Conservation (phyloP, 139 green algal genomes). For the Trebouxia sp. region DNA sequence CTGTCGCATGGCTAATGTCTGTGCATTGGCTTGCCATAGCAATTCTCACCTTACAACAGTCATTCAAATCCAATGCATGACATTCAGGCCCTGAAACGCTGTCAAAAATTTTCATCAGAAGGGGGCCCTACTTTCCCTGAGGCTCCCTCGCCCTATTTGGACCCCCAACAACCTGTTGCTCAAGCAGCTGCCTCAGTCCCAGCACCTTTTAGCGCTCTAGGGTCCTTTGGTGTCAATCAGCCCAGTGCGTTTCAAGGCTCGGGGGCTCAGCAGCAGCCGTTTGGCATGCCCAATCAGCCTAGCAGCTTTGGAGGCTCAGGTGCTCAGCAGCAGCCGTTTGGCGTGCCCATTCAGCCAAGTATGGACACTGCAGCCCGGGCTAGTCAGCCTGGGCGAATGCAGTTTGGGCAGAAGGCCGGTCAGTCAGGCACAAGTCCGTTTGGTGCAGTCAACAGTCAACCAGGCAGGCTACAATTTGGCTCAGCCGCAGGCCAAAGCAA, state of each 20-base stretch:
- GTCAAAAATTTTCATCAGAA: background rate
- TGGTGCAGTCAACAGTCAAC: background rate
- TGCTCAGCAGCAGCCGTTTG: background rate
- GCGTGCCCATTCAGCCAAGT: background rate
- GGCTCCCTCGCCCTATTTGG: background rate
- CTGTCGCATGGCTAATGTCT: too few relatives aligned
- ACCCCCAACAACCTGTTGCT: background rate
- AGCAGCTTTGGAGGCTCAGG: background rate
- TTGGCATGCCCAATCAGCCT: background rate
- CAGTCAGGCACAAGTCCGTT: background rate
- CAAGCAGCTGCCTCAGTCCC: background rate
- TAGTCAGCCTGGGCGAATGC: background rate
- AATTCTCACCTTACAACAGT: too few relatives aligned
- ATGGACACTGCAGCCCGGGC: background rate
- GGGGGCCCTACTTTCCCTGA: background rate
- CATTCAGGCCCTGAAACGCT: background rate
- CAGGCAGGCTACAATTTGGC: too few relatives aligned
- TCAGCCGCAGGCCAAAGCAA: too few relatives aligned
- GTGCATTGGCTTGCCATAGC: too few relatives aligned
- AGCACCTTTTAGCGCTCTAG: too few relatives aligned
- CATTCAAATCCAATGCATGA: too few relatives aligned
- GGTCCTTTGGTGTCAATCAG: too few relatives aligned
- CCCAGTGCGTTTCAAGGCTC: too few relatives aligned
- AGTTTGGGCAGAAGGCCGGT: conserved; percentile 14
- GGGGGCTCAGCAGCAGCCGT: too few relatives aligned